These are phyloP conservation scores for Fusarium foetens DNA, from an alignment of 2,329 filamentous ascomycete species.

Conservation along the genomic window DNA sequence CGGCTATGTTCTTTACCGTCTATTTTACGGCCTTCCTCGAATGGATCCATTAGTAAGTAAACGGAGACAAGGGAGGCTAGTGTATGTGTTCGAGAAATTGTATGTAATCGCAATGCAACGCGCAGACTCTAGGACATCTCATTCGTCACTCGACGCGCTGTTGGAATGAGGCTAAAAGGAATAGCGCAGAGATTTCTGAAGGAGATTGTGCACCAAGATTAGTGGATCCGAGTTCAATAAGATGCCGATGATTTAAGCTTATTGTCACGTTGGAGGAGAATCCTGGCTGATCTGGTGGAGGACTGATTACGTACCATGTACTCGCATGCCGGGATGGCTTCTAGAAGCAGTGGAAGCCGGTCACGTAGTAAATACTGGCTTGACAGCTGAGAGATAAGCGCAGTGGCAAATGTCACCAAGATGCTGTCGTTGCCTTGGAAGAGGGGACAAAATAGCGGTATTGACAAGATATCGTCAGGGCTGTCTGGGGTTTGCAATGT, in stretches of 20 bases:
- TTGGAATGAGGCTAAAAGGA: conserved; percentile 21
- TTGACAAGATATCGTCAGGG: conserved; percentile 25
- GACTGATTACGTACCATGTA: conserved; percentile 42
- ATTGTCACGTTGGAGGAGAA: conserved; percentile 40
- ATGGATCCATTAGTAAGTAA: conserved; percentile 15
- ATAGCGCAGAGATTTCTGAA: conserved; percentile 28
- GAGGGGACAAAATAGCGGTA: conserved; percentile 23
- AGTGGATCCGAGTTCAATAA: conserved; percentile 25
- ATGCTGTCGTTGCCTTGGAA: conserved; percentile 5
- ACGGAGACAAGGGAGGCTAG: conserved; percentile 23
- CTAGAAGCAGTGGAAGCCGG: conserved; percentile 33
- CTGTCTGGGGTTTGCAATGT: conserved; percentile 7
- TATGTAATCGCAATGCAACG: conserved; percentile 21
- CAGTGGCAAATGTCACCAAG: neutral
- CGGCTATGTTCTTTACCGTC: conserved; percentile 11
- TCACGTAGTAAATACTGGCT: conserved; percentile 21
- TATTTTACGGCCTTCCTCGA: neutral
- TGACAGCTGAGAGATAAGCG: conserved; percentile 9
- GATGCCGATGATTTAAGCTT: conserved; percentile 45
- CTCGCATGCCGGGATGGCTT: conserved; percentile 29
- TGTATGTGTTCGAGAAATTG: conserved; percentile 5
- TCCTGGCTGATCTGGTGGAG: conserved; percentile 28
- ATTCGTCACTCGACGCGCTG: conserved; percentile 13
- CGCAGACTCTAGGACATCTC: neutral
- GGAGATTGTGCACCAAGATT: conserved; percentile 7